Evolutionary conservation across 1,139 yeast species (phyloP).

Genomic region (Zygosaccharomyces pseudobailii): DNA sequence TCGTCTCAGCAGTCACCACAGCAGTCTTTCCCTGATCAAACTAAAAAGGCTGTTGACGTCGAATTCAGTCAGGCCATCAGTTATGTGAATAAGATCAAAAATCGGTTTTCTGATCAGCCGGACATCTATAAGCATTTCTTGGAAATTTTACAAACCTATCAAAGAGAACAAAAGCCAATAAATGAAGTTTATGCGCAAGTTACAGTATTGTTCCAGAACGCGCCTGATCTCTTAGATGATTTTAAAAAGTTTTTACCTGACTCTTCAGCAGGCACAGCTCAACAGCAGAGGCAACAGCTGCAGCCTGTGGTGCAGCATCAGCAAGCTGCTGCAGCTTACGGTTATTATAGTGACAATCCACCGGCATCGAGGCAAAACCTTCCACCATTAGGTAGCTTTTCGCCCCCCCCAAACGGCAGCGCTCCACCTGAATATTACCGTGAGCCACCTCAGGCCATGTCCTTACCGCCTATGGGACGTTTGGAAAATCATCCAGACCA

Average conservation of each 20-base stretch:
- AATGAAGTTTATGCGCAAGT: conserved; percentile 94
- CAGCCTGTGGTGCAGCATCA: conserved; percentile 11
- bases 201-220: conserved; percentile 79
- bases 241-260: conserved; percentile 95
- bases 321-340: conserved; percentile 12
- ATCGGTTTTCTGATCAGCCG: conserved; percentile 89
- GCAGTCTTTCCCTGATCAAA: conserved; percentile 27
- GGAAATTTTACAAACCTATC: conserved; percentile 93
- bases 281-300: conserved; percentile 14
- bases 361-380: conserved; percentile 43
- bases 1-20: conserved; percentile 22
- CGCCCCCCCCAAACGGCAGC: conserved; percentile 54
- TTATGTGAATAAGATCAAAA: conserved; percentile 92
- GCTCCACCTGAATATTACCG: conserved; percentile 17
- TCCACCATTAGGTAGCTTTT: conserved; percentile 95
- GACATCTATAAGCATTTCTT: conserved; percentile 91
- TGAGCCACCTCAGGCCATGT: conserved; percentile 12
- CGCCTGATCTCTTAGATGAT: conserved; percentile 91
- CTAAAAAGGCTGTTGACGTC: conserved; percentile 66
- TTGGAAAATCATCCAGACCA: conserved; percentile 12
- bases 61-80: conserved; percentile 96
- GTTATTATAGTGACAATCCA: conserved; percentile 15
- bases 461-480: conserved; percentile 16
- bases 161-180: conserved; percentile 91
- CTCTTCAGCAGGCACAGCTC: conserved; percentile 43